Conservation (phyloP, 139 green algal genomes). For the Closterium sp. region DNA sequence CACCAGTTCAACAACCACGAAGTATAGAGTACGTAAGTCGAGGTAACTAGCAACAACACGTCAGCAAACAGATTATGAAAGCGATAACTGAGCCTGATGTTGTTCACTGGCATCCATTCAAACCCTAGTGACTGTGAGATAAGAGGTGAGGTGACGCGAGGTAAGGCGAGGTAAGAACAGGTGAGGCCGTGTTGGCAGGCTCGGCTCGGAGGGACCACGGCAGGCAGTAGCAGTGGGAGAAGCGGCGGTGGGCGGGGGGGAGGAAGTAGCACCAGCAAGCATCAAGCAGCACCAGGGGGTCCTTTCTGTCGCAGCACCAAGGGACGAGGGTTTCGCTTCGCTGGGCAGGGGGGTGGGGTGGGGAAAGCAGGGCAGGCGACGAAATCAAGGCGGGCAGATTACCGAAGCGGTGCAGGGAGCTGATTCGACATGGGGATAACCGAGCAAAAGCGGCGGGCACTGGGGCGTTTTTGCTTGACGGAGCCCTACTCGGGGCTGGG, state of each 20-base stretch:
- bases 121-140: neutral
- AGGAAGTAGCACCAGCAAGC: neutral
- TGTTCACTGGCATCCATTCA: neutral
- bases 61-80: neutral
- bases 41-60: neutral
- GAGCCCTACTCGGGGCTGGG: too few relatives aligned
- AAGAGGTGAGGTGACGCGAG: too few relatives aligned
- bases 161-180: too few relatives aligned
- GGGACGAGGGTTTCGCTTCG: neutral
- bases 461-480: neutral
- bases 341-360: neutral
- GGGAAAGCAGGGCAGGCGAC: neutral
- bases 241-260: too few relatives aligned
- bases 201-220: too few relatives aligned
- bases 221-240: neutral
- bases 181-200: neutral
- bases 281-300: neutral
- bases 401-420: neutral
- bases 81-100: neutral
- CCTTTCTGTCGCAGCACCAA: neutral
- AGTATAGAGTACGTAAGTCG: neutral
- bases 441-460: neutral
- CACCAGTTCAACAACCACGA: neutral
- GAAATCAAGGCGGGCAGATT: neutral
- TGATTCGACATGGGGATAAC: neutral